These are phyloP conservation scores for Aristolochia fimbriata DNA, from an alignment of 164 flowering plant genomes.

Conservation along the genomic window DNA sequence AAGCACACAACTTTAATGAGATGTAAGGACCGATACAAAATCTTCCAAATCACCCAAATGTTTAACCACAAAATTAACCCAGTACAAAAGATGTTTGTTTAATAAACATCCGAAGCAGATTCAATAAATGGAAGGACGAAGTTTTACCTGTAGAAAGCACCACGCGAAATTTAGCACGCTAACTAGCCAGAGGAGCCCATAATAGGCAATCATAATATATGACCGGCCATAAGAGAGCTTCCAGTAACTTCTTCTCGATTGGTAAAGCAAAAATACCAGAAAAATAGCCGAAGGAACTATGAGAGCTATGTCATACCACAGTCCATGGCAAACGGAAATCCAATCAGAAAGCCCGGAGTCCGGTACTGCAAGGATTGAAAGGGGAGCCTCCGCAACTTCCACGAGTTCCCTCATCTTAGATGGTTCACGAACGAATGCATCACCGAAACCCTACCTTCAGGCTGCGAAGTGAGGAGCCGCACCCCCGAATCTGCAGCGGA, in stretches of 20 bases:
- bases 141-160: conserved; percentile 69
- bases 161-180: conserved; percentile 72
- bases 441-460: background rate
- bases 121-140: background rate
- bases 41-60: background rate
- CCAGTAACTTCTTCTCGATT: conserved; percentile 49
- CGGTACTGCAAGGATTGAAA: background rate
- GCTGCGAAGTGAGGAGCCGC: conserved; percentile 39
- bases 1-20: background rate
- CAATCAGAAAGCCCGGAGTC: conserved; percentile 16
- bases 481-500: no score
- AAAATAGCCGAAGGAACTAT: conserved; percentile 45
- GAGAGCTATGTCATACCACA: conserved; percentile 48
- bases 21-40: background rate
- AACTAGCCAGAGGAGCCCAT: conserved; percentile 69
- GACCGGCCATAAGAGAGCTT: conserved; percentile 75
- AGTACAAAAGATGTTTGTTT: no score
- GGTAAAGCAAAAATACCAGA: conserved; percentile 49
- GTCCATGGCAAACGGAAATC: conserved; percentile 60
- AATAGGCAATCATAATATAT: conserved; percentile 60
- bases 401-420: background rate
- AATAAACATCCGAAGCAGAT: no score
- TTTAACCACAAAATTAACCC: background rate
- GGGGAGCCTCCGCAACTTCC: background rate
- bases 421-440: background rate